These are phyloP conservation scores for Saprolegnia diclina DNA, from an alignment of 352 stramenopile species.

Conservation along the genomic window DNA sequence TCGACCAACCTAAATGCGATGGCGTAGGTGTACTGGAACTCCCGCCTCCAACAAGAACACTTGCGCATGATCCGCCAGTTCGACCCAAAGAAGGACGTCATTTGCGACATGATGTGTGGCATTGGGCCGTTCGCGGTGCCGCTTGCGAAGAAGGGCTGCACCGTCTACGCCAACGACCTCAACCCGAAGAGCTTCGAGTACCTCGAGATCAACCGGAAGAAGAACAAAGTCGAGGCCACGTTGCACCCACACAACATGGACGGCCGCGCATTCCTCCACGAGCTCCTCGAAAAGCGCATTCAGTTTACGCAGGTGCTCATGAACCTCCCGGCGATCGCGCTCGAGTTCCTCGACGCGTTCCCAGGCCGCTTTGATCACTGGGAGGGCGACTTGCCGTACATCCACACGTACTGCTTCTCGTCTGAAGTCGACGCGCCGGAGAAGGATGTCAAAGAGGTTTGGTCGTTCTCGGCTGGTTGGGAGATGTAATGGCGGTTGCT, in stretches of 20 bases:
- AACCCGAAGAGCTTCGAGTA: conserved; percentile 90
- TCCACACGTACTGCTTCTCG: conserved; percentile 96
- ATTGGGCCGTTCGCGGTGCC: conserved; percentile 95
- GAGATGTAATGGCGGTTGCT: conserved; percentile 9
- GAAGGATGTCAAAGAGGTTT: conserved; percentile 61
- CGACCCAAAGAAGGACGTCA: conserved; percentile 48
- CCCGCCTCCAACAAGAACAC: conserved; percentile 92
- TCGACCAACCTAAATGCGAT: neutral
- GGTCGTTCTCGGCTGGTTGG: neutral
- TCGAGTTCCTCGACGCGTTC: conserved; percentile 91
- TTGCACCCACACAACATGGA: conserved; percentile 90
- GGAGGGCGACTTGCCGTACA: conserved; percentile 64
- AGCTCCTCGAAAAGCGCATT: conserved; percentile 58
- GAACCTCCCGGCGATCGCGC: conserved; percentile 93
- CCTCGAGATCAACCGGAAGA: conserved; percentile 83
- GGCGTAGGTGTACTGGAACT: conserved; percentile 94
- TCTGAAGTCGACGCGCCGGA: conserved; percentile 61
- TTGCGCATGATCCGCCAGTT: conserved; percentile 83
- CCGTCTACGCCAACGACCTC: conserved; percentile 91
- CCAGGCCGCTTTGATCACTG: conserved; percentile 56
- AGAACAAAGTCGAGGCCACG: conserved; percentile 86
- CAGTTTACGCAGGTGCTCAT: conserved; percentile 92
- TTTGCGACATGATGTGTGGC: conserved; percentile 95
- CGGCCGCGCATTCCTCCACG: conserved; percentile 86
- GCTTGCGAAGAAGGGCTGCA: conserved; percentile 76